Evolutionary conservation across 2,329 filamentous ascomycete genomes (phyloP).

Genomic region (Whalleya microplaca): DNA sequence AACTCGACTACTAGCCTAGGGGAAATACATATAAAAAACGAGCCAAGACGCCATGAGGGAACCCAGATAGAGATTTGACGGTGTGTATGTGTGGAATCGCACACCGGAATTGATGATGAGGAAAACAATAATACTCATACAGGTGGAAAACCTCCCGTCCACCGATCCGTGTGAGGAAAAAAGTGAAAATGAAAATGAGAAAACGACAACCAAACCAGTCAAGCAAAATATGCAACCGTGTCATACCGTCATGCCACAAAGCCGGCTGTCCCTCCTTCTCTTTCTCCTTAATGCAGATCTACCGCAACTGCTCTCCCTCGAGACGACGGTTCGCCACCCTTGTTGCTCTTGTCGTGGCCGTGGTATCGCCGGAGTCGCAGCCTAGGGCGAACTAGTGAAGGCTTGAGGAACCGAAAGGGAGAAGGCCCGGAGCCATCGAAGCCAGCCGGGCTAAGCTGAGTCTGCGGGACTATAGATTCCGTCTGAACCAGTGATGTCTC

Average conservation of each 20-base stretch:
- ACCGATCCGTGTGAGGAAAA: background rate
- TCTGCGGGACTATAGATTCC: too few species aligned
- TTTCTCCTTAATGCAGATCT: background rate
- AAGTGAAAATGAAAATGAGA: background rate
- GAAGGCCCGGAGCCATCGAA: background rate
- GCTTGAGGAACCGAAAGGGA: background rate
- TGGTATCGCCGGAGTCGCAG: slow-evolving; percentile 5
- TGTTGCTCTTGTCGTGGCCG: slow-evolving; percentile 6
- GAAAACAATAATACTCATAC: slow-evolving; percentile 15
- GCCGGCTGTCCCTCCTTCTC: background rate
- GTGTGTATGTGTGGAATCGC: background rate
- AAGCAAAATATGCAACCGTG: background rate
- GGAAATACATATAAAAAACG: background rate
- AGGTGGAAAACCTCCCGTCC: slow-evolving; percentile 3
- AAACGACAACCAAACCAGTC: background rate
- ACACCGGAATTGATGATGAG: background rate
- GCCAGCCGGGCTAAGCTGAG: too few species aligned
- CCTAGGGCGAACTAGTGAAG: background rate
- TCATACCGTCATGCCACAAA: slow-evolving; percentile 9
- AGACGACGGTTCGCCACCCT: slow-evolving; percentile 9
- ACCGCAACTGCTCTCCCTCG: background rate
- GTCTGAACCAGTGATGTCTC: too few species aligned
- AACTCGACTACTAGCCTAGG: background rate
- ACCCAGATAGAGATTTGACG: background rate
- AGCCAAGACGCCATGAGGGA: background rate